phyloP scores from a whole-genome alignment of 2,329 filamentous ascomycete genomes.

The Colletotrichum destructivum region DNA sequence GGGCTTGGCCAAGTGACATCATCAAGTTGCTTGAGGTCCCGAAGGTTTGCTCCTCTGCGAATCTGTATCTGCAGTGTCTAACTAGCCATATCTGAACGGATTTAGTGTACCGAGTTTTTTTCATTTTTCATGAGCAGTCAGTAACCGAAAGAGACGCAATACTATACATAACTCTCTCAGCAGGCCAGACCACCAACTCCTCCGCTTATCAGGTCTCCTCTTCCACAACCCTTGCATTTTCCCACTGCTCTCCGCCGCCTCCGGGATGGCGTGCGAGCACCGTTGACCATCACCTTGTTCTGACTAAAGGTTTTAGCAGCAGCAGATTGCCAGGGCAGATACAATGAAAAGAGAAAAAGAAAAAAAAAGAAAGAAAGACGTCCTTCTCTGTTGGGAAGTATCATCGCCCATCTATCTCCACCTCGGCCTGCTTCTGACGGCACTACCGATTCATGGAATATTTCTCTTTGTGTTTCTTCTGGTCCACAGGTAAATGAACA shows the following conservation, averaged over 20 bases:
- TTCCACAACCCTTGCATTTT: background rate
- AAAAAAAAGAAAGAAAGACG: background rate
- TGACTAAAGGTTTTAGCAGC: background rate
- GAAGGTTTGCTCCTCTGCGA: background rate
- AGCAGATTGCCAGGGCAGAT: background rate
- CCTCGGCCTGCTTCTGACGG: background rate
- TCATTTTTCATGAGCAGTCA: too few species aligned
- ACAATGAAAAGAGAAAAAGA: too few species aligned
- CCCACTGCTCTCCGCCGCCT: background rate
- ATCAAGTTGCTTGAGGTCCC: background rate
- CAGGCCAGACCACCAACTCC: too few species aligned
- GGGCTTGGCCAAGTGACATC: conserved; percentile 27
- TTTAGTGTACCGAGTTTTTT: too few species aligned
- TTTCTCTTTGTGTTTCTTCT: background rate
- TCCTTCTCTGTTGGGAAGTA: conserved; percentile 21
- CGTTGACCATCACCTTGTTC: too few species aligned
- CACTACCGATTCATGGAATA: background rate
- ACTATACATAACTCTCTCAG: too few species aligned
- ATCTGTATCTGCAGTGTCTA: conserved; percentile 3
- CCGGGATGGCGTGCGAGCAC: conserved; percentile 1
- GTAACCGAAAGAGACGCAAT: too few species aligned
- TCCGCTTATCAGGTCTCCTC: background rate
- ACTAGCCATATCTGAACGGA: too few species aligned
- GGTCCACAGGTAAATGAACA: conserved; percentile 10
- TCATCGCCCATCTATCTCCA: conserved; percentile 23